Percentiles rank a stretch among this genome's conserved stretches.
Conservation (phyloP, 1,284 basidiomycete genomes). For the Thecaphora frezii region DNA sequence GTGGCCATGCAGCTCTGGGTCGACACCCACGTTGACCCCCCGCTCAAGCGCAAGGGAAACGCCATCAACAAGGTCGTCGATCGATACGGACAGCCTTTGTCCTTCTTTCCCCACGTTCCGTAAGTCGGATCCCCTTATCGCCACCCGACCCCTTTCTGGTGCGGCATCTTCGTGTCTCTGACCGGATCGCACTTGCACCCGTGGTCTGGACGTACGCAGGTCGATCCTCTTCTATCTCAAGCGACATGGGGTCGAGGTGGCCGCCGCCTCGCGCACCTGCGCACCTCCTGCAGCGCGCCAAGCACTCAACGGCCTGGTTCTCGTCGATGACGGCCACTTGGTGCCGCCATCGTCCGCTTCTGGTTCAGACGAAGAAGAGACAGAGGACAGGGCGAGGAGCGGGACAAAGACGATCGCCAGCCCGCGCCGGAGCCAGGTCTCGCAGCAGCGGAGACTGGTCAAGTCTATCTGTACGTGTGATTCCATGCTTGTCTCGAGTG, state of each 20-base stretch:
- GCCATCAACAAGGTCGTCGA: slow-evolving; percentile 49
- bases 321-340: slow-evolving; percentile 26
- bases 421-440: too few species aligned
- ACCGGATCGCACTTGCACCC: too few species aligned
- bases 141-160: too few species aligned
- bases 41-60: slow-evolving; percentile 28
- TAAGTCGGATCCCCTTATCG: too few species aligned
- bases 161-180: too few species aligned
- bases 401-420: too few species aligned
- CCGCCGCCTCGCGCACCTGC: slow-evolving; percentile 45
- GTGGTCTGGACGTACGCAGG: slow-evolving; percentile 3
- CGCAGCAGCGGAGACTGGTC: slow-evolving; percentile 6
- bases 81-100: slow-evolving; percentile 25
- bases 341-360: not conserved
- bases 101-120: slow-evolving; percentile 52
- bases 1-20: slow-evolving; percentile 44
- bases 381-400: not conserved
- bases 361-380: slow-evolving; percentile 1
- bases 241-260: slow-evolving; percentile 27
- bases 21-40: slow-evolving; percentile 50
- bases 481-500: not conserved
- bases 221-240: slow-evolving; percentile 42
- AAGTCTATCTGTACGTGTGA: slow-evolving; percentile 26
- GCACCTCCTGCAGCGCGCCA: slow-evolving; percentile 49
- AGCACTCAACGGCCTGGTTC: slow-evolving; percentile 39